A percentile compares a stretch with the other conserved stretches of the same genome.
These are phyloP conservation scores for Paraphysoderma sedebokerense DNA, from an alignment of 371 early-diverging fungal species.

Conservation along the genomic window DNA sequence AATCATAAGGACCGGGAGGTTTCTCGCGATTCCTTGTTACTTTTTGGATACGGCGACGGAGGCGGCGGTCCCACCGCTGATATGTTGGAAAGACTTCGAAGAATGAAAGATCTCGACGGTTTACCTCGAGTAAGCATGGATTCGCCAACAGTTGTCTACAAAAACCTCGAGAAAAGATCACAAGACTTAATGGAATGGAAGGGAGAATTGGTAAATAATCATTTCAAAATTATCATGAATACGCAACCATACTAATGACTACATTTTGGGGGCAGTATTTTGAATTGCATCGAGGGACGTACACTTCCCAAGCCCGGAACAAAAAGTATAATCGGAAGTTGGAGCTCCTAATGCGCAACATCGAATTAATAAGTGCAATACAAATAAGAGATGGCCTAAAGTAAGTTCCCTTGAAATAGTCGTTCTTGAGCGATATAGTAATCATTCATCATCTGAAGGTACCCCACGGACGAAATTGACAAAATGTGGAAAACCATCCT, in stretches of 20 bases:
- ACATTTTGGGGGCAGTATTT: slow-evolving; percentile 38
- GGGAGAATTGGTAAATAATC: slow-evolving; percentile 62
- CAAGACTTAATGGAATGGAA: slow-evolving; percentile 63
- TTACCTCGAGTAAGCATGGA: slow-evolving; percentile 52
- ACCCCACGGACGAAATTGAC: slow-evolving; percentile 54
- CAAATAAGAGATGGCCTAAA: too few species aligned
- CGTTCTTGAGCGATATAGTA: too few species aligned
- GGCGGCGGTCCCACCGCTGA: slow-evolving; percentile 81
- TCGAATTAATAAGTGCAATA: slow-evolving; percentile 40
- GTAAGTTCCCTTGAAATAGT: too few species aligned
- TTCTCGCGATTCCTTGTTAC: slow-evolving; percentile 61
- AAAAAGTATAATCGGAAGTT: slow-evolving; percentile 71
- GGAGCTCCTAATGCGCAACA: slow-evolving; percentile 67
- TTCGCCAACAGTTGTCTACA: slow-evolving; percentile 62
- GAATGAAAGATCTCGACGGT: slow-evolving; percentile 57
- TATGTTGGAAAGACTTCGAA: slow-evolving; percentile 69
- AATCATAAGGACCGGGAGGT: slow-evolving; percentile 68
- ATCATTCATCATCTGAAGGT: too few species aligned
- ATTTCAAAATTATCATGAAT: neutral
- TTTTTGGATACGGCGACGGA: slow-evolving; percentile 94
- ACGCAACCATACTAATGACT: neutral
- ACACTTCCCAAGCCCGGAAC: slow-evolving; percentile 74
- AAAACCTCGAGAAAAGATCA: slow-evolving; percentile 42
- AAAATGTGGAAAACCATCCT: slow-evolving; percentile 80
- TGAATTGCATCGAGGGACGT: slow-evolving; percentile 93